Evolutionary conservation across 1,139 yeast genomes (phyloP).

Genomic region (Debaryomycetaceae sp.): DNA sequence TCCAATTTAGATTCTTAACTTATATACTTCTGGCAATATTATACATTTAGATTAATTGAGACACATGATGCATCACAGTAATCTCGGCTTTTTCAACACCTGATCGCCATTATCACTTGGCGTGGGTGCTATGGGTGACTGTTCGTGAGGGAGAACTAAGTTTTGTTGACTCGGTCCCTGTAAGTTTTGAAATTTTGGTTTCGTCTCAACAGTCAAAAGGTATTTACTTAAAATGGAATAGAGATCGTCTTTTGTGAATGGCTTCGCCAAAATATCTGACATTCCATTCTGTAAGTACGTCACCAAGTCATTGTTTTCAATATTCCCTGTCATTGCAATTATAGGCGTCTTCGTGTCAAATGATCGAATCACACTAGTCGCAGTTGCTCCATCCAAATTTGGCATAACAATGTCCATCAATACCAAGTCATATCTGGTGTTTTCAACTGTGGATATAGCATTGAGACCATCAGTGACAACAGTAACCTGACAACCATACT

Average conservation of each 20-base stretch:
- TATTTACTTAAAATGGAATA: constrained; percentile 74
- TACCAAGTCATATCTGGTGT: constrained; percentile 73
- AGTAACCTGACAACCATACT: constrained; percentile 90
- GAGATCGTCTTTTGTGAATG: constrained; percentile 82
- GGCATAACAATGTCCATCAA: constrained; percentile 96
- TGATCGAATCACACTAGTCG: constrained; percentile 79
- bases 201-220: constrained; percentile 27
- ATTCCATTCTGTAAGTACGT: constrained; percentile 84
- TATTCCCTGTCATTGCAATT: constrained; percentile 91
- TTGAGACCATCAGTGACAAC: constrained; percentile 90
- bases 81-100: constrained; percentile 14
- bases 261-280: constrained; percentile 89
- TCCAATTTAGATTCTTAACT: not conserved
- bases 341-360: constrained; percentile 85
- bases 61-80: constrained; percentile 5
- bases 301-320: constrained; percentile 74
- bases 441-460: constrained; percentile 79
- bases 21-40: not conserved
- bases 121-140: not conserved
- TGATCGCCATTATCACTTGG: constrained; percentile 1
- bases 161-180: constrained; percentile 11
- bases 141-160: constrained; percentile 10
- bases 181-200: constrained; percentile 5
- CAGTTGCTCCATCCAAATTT: constrained; percentile 89
- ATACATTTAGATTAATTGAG: constrained; percentile 1